Conservation (phyloP, 1,284 basidiomycete genomes). For the Phlebopus sp. region DNA sequence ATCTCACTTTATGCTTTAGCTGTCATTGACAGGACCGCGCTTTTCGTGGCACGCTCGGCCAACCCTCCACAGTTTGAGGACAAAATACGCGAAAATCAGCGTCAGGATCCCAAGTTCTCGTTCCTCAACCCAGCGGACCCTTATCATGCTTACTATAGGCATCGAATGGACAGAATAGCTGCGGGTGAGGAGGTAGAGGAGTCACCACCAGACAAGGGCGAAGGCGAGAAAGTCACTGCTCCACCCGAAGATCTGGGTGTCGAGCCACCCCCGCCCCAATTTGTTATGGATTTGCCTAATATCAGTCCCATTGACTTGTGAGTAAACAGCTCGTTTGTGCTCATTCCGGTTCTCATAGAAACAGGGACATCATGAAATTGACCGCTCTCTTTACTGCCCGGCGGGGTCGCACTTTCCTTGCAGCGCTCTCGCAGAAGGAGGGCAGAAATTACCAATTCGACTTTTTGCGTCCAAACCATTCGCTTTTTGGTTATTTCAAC, state of each 20-base stretch:
- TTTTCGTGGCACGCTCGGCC: slow-evolving; percentile 88
- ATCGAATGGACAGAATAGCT: slow-evolving; percentile 77
- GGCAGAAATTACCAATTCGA: slow-evolving; percentile 97
- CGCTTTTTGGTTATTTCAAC: slow-evolving; percentile 96
- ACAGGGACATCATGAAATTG: slow-evolving; percentile 85
- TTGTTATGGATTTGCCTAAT: slow-evolving; percentile 86
- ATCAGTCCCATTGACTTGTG: slow-evolving; percentile 90
- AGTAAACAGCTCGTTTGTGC: slow-evolving; percentile 33
- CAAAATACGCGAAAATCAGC: slow-evolving; percentile 92
- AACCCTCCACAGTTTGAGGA: slow-evolving; percentile 91
- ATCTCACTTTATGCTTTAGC: slow-evolving; percentile 43
- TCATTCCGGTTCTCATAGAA: slow-evolving; percentile 17
- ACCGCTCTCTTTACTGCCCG: slow-evolving; percentile 96
- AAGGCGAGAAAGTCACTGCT: slow-evolving; percentile 34
- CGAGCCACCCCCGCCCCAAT: slow-evolving; percentile 83
- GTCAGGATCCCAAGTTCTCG: slow-evolving; percentile 93
- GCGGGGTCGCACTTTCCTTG: slow-evolving; percentile 85
- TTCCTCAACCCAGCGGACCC: slow-evolving; percentile 94
- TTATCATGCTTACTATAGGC: slow-evolving; percentile 95
- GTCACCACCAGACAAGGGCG: slow-evolving; percentile 43
- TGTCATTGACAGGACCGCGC: slow-evolving; percentile 95
- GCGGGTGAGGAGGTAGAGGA: slow-evolving; percentile 75
- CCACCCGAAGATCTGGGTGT: slow-evolving; percentile 56
- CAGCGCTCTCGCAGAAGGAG: slow-evolving; percentile 83
- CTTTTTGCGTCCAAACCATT: slow-evolving; percentile 93